Evolutionary conservation across 305 asterid genomes (phyloP).

Genomic region (Monarda citriodora): DNA sequence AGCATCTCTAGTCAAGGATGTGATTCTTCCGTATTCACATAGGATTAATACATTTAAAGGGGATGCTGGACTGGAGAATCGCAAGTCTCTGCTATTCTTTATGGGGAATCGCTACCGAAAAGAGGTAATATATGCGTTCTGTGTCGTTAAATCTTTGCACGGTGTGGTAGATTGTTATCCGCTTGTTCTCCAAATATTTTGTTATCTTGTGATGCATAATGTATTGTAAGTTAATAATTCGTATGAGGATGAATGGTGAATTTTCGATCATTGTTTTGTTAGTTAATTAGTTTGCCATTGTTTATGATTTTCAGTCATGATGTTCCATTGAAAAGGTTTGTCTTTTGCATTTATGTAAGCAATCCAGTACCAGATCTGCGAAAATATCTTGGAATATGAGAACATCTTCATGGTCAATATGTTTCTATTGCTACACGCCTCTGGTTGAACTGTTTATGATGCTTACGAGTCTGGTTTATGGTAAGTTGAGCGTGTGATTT

Average conservation of each 20-base stretch:
- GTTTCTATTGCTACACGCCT: not conserved
- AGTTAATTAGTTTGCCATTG: not conserved
- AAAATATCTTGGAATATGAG: not conserved
- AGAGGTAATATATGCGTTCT: constrained; percentile 61
- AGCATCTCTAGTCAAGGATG: constrained; percentile 96
- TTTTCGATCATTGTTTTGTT: not conserved
- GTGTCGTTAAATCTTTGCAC: not conserved
- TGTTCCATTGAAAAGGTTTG: not conserved
- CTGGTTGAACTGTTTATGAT: constrained; percentile 1
- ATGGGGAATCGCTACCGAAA: constrained; percentile 96
- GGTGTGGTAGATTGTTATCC: constrained; percentile 2
- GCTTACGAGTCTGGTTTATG: not conserved
- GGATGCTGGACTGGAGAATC: constrained; percentile 63
- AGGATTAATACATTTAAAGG: constrained; percentile 88
- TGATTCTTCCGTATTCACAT: constrained; percentile 89
- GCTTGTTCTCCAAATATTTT: not conserved
- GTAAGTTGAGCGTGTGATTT: constrained; percentile 7
- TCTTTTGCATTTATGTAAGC: constrained; percentile 2
- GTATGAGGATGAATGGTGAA: not conserved
- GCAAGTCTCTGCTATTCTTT: constrained; percentile 79
- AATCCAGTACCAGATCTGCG: not conserved
- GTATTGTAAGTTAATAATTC: not conserved
- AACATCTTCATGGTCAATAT: constrained; percentile 6
- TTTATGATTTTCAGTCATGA: too few species aligned
- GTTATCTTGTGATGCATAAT: not conserved